Evolutionary conservation across 1,284 basidiomycete genomes (phyloP).

Genomic region (Coriolopsis trogii): DNA sequence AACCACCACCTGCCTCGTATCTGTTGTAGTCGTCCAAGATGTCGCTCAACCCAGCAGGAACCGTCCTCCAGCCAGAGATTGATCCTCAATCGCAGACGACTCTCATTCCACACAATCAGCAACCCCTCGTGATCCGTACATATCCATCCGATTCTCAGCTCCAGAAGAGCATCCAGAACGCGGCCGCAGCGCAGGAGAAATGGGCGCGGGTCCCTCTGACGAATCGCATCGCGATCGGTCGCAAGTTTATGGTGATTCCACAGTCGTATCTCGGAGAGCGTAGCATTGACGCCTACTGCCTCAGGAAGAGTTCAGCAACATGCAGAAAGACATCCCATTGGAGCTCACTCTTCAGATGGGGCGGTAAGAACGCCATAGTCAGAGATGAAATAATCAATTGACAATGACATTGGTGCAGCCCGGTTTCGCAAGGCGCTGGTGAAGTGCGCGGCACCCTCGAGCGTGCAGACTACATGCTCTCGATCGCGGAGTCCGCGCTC

Average conservation of each 20-base stretch:
- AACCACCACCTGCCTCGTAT: not conserved
- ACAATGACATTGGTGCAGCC: slow-evolving; percentile 46
- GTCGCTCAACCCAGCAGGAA: slow-evolving; percentile 11
- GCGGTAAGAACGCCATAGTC: slow-evolving; percentile 46
- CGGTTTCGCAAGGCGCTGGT: slow-evolving; percentile 74
- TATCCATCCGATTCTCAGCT: slow-evolving; percentile 65
- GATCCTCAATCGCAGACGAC: slow-evolving; percentile 55
- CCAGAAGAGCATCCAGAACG: slow-evolving; percentile 56
- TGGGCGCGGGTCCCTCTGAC: slow-evolving; percentile 75
- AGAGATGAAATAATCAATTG: not conserved
- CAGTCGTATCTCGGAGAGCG: not conserved
- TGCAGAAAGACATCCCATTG: slow-evolving; percentile 68
- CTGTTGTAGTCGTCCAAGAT: not conserved
- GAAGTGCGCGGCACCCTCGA: slow-evolving; percentile 85
- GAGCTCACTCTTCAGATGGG: slow-evolving; percentile 86
- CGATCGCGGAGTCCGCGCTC: slow-evolving; percentile 79
- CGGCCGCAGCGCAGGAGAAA: slow-evolving; percentile 68
- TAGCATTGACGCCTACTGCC: not conserved
- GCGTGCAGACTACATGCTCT: slow-evolving; percentile 83
- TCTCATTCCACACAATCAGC: slow-evolving; percentile 68
- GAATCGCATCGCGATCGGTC: slow-evolving; percentile 74
- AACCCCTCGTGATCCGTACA: slow-evolving; percentile 56
- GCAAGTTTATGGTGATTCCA: slow-evolving; percentile 71
- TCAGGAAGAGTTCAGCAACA: slow-evolving; percentile 76
- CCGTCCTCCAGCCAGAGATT: slow-evolving; percentile 7